Evolutionary conservation across 768 basidiomycete species (phyloP).

Genomic region (Lentinula raphanica): DNA sequence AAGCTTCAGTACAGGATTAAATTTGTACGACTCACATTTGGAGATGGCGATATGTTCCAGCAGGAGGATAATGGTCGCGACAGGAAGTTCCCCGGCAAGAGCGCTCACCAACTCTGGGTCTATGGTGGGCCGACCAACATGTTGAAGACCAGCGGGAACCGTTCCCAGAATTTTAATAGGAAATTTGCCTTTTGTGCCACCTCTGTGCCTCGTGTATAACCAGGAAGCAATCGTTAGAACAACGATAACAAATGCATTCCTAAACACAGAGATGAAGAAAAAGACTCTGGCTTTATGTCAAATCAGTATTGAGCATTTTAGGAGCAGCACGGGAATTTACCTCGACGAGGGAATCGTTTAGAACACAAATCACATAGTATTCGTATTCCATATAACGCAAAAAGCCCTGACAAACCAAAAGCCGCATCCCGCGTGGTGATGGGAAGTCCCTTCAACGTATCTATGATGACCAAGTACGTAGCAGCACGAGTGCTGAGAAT

Average conservation of each 20-base stretch:
- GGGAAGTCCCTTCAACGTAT: slow-evolving; percentile 82
- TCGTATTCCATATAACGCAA: slow-evolving; percentile 66
- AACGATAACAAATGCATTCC: slow-evolving; percentile 86
- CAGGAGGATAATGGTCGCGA: slow-evolving; percentile 84
- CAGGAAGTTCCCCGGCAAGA: slow-evolving; percentile 70
- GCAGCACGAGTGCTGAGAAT: slow-evolving; percentile 69
- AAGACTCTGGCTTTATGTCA: slow-evolving; percentile 49
- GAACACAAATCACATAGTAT: slow-evolving; percentile 44
- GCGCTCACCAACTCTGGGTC: slow-evolving; percentile 51
- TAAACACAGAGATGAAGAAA: slow-evolving; percentile 73
- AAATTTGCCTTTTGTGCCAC: slow-evolving; percentile 54
- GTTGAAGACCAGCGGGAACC: slow-evolving; percentile 81
- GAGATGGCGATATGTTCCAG: slow-evolving; percentile 96
- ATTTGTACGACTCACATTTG: slow-evolving; percentile 60
- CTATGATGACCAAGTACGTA: slow-evolving; percentile 86
- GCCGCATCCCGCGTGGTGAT: slow-evolving; percentile 76
- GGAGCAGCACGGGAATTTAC: slow-evolving; percentile 28
- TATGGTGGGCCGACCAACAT: slow-evolving; percentile 40
- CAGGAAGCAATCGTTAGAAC: slow-evolving; percentile 84
- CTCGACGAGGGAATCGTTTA: slow-evolving; percentile 55
- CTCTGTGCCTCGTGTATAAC: slow-evolving; percentile 70
- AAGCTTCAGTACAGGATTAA: neutral
- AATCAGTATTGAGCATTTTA: neutral
- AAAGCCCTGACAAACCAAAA: slow-evolving; percentile 76
- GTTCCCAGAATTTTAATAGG: slow-evolving; percentile 79